A percentile compares a stretch with the other conserved stretches of the same genome.
Evolutionary conservation across 2,329 filamentous ascomycete genomes (phyloP).

Genomic region (Nothophaeocryptopus gaeumannii): DNA sequence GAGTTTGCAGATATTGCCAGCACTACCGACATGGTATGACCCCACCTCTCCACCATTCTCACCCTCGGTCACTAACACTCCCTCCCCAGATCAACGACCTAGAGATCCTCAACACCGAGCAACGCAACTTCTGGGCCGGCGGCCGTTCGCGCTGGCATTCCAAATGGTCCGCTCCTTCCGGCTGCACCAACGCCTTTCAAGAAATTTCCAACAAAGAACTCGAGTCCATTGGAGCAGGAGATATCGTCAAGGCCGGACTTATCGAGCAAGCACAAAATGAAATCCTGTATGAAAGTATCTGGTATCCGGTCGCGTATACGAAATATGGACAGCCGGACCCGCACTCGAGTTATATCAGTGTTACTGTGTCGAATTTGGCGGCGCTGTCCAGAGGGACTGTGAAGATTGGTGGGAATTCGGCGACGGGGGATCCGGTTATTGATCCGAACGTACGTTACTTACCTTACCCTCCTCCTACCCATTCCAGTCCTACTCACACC

Average conservation of each 20-base stretch:
- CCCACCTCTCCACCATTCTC: too few relatives aligned
- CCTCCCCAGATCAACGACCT: constrained; percentile 6
- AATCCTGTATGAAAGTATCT: constrained; percentile 18
- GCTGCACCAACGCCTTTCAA: constrained; percentile 20
- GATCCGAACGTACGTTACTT: constrained; percentile 15
- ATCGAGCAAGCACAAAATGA: constrained; percentile 18
- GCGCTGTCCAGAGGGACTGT: constrained; percentile 11
- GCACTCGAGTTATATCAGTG: constrained; percentile 10
- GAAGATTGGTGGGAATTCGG: constrained; percentile 7
- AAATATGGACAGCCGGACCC: constrained; percentile 11
- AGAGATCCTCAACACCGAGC: constrained; percentile 10
- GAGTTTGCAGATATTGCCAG: constrained; percentile 14
- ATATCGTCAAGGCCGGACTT: constrained; percentile 11
- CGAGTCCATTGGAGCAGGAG: constrained; percentile 12
- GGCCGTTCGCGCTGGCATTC: constrained; percentile 10
- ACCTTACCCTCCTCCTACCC: neutral
- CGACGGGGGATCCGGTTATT: constrained; percentile 13
- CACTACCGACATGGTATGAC: constrained; percentile 11
- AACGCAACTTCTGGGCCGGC: constrained; percentile 14
- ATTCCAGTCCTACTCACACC: too few relatives aligned
- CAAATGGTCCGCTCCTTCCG: constrained; percentile 20
- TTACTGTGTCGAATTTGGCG: constrained; percentile 11
- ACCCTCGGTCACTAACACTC: too few relatives aligned
- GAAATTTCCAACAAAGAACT: constrained; percentile 17
- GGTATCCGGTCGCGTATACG: constrained; percentile 14